Evolutionary conservation across 2,329 filamentous ascomycete species (phyloP).

Genomic region (Trichoderma citrinoviride): DNA sequence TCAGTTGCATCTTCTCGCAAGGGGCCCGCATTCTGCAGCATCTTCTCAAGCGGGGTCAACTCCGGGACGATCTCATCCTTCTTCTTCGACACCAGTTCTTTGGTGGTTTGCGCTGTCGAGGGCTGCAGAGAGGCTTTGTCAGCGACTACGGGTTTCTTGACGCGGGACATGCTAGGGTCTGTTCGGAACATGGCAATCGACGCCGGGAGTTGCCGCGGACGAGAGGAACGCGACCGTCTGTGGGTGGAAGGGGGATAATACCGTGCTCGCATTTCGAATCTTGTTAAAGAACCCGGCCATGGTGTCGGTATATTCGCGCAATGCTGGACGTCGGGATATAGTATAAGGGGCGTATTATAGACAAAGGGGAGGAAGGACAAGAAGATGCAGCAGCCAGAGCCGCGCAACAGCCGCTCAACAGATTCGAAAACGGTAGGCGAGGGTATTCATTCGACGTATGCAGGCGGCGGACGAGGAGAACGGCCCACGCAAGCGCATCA

Average conservation of each 20-base stretch:
- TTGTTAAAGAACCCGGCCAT: slow-evolving; percentile 61
- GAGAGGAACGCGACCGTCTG: not conserved
- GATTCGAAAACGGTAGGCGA: slow-evolving; percentile 29
- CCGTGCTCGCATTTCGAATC: slow-evolving; percentile 54
- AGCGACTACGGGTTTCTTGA: slow-evolving; percentile 28
- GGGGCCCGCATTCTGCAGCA: slow-evolving; percentile 78
- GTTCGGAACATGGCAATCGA: not conserved
- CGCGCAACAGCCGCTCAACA: slow-evolving; percentile 37
- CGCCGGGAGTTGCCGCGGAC: slow-evolving; percentile 2
- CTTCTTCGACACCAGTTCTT: slow-evolving; percentile 52
- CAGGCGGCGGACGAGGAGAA: not conserved
- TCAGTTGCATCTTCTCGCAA: slow-evolving; percentile 86
- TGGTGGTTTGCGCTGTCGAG: slow-evolving; percentile 41
- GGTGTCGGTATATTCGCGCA: slow-evolving; percentile 22
- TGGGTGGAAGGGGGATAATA: slow-evolving; percentile 40
- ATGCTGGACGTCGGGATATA: not conserved
- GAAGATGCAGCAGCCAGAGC: slow-evolving; percentile 34
- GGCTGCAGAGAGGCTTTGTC: slow-evolving; percentile 41
- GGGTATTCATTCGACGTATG: slow-evolving; percentile 29
- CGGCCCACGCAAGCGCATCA: not conserved
- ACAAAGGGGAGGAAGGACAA: slow-evolving; percentile 20
- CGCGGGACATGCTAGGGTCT: not conserved
- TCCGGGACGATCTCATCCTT: slow-evolving; percentile 59
- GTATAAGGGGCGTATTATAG: not conserved
- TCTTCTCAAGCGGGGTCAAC: slow-evolving; percentile 64